These are phyloP conservation scores for Nigrospora oryzae DNA, from an alignment of 2,329 filamentous ascomycete genomes.

Conservation along the genomic window DNA sequence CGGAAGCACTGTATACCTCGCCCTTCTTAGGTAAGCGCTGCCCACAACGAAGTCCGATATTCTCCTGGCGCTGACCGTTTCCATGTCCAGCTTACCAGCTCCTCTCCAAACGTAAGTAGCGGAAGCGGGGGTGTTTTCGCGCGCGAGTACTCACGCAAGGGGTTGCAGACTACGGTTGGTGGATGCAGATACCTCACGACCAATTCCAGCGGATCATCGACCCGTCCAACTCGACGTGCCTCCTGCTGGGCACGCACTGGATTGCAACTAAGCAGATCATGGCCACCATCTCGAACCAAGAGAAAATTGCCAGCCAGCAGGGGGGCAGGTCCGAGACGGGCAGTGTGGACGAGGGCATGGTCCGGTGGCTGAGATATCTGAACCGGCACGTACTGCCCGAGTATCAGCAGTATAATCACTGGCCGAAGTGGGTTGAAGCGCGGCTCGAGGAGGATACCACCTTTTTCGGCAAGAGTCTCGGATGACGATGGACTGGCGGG, in stretches of 20 bases:
- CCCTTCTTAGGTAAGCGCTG: slow-evolving; percentile 42
- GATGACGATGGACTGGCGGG: not conserved
- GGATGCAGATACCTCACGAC: slow-evolving; percentile 47
- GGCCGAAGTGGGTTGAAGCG: slow-evolving; percentile 46
- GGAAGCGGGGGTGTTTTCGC: too few relatives aligned
- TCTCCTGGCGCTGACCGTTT: not conserved
- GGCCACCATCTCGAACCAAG: slow-evolving; percentile 34
- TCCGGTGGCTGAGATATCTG: slow-evolving; percentile 41
- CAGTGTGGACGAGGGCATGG: slow-evolving; percentile 30
- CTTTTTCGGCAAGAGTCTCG: slow-evolving; percentile 32
- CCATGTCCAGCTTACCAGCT: slow-evolving; percentile 34
- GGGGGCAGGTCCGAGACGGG: slow-evolving; percentile 13
- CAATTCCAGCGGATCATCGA: slow-evolving; percentile 43
- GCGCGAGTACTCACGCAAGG: too few relatives aligned
- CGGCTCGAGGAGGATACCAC: slow-evolving; percentile 35
- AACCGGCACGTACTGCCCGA: slow-evolving; percentile 37
- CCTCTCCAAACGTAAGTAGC: slow-evolving; percentile 25
- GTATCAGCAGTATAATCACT: slow-evolving; percentile 38
- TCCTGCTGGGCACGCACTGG: slow-evolving; percentile 45
- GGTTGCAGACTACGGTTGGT: slow-evolving; percentile 38
- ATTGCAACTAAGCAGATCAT: slow-evolving; percentile 46
- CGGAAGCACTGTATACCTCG: slow-evolving; percentile 41
- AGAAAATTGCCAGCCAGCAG: slow-evolving; percentile 15
- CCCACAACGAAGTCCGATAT: not conserved
- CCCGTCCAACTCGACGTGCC: slow-evolving; percentile 32